Conservation (phyloP, 495 filamentous ascomycete species). For the Tuber umbilicatum region DNA sequence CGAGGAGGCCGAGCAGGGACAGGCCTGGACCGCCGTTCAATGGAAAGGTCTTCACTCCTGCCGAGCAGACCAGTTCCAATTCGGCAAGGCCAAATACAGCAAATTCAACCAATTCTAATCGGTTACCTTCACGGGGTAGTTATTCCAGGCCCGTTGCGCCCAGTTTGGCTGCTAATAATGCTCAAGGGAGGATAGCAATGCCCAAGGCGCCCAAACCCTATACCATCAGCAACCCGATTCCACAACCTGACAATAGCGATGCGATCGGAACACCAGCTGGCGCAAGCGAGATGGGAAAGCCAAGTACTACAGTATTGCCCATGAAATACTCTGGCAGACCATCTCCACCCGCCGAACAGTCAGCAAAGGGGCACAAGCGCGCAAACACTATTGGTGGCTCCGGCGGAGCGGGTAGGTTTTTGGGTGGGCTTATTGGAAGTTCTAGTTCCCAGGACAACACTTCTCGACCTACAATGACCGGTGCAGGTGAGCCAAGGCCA, state of each 20-base stretch:
- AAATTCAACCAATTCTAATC: conserved; percentile 63
- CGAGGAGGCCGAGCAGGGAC: conserved; percentile 36
- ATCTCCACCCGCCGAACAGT: conserved; percentile 48
- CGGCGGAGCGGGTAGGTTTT: conserved; percentile 66
- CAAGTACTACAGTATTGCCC: conserved; percentile 50
- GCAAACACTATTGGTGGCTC: conserved; percentile 83
- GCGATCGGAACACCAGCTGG: conserved; percentile 42
- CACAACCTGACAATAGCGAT: conserved; percentile 50
- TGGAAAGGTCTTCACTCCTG: conserved; percentile 48
- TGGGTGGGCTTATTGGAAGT: conserved; percentile 66
- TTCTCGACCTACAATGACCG: conserved; percentile 73
- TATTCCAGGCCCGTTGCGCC: conserved; percentile 87
- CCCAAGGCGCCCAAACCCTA: conserved; percentile 69
- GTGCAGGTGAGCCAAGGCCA: conserved; percentile 45
- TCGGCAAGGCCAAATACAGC: conserved; percentile 68
- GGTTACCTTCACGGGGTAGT: conserved; percentile 71
- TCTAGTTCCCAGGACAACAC: conserved; percentile 50
- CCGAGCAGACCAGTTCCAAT: conserved; percentile 44
- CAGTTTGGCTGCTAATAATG: conserved; percentile 81
- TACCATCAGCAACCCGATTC: conserved; percentile 64
- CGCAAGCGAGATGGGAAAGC: conserved; percentile 50
- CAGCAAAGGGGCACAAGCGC: conserved; percentile 70
- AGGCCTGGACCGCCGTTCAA: conserved; percentile 43
- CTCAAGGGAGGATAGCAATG: conserved; percentile 81
- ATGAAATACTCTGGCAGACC: conserved; percentile 45